phyloP scores from a whole-genome alignment of 148 eudicot species.

The Oxyria digyna region DNA sequence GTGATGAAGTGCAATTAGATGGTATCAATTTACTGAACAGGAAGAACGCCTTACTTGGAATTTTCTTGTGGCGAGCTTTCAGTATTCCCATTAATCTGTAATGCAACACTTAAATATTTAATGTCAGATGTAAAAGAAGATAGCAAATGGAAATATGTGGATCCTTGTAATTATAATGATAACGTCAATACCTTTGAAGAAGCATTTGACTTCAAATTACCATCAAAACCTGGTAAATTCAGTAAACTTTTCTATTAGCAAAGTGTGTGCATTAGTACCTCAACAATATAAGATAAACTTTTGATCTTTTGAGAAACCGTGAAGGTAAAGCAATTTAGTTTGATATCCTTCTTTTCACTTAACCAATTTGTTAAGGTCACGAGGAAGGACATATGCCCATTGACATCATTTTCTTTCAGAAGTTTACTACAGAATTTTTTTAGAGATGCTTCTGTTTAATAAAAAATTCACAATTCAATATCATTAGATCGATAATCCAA shows the following conservation, averaged over 20 bases:
- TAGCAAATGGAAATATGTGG: background rate
- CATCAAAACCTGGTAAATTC: constrained; percentile 21
- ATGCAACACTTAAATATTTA: background rate
- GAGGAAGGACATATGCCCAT: background rate
- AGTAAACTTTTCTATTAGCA: constrained; percentile 14
- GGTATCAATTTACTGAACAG: constrained; percentile 2
- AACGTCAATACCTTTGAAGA: constrained; percentile 28
- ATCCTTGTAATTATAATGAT: constrained; percentile 3
- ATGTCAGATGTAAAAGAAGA: background rate
- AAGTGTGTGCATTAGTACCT: background rate
- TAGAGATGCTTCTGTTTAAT: background rate
- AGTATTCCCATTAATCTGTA: constrained; percentile 19
- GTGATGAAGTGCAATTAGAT: background rate
- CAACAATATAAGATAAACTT: background rate
- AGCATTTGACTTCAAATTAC: constrained; percentile 23
- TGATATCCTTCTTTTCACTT: background rate
- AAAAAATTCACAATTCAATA: background rate
- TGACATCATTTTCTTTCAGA: background rate
- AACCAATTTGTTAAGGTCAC: background rate
- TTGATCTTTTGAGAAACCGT: background rate
- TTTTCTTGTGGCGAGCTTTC: constrained; percentile 46
- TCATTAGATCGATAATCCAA: background rate
- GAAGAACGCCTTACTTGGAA: constrained; percentile 37
- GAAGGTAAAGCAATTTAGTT: background rate
- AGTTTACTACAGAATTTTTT: background rate